Conservation (phyloP, 345 rosid genomes). For the Boechera stricta region DNA sequence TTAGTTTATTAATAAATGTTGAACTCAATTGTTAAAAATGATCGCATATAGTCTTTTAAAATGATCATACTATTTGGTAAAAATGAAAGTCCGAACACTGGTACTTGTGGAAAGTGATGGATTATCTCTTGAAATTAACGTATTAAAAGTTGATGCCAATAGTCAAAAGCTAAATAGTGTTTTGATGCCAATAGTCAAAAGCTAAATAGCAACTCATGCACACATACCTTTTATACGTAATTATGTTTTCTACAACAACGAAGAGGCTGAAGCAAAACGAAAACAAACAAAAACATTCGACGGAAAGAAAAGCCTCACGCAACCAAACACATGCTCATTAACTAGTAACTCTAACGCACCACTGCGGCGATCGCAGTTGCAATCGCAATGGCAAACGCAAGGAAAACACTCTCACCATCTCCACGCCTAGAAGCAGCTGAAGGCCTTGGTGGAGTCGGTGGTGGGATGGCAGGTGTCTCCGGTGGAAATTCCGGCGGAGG, state of each 20-base stretch:
- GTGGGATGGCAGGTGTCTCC: conserved; percentile 22
- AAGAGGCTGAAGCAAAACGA: conserved; percentile 9
- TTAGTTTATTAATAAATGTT: not conserved
- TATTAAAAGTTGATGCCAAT: not conserved
- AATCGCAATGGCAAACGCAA: conserved; percentile 3
- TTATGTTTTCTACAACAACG: conserved; percentile 32
- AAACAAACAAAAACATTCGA: conserved; percentile 32
- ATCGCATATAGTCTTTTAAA: not conserved
- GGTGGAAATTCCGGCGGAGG: conserved; percentile 33
- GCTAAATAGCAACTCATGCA: conserved; percentile 26
- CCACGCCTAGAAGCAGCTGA: conserved; percentile 34
- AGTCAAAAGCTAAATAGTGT: not conserved
- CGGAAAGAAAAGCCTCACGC: not conserved
- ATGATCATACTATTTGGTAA: not conserved
- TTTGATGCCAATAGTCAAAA: not conserved
- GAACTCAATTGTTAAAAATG: not conserved
- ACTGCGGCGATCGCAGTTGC: conserved; percentile 22
- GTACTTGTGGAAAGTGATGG: not conserved
- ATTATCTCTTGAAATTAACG: not conserved
- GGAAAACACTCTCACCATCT: conserved; percentile 7
- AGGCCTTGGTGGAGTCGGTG: conserved; percentile 32
- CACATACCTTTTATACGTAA: conserved; percentile 8
- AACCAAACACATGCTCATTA: conserved; percentile 9
- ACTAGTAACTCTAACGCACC: conserved; percentile 25
- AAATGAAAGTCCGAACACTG: not conserved